phyloP scores from a whole-genome alignment of 2,329 filamentous ascomycete genomes.

The Periconia sp. region DNA sequence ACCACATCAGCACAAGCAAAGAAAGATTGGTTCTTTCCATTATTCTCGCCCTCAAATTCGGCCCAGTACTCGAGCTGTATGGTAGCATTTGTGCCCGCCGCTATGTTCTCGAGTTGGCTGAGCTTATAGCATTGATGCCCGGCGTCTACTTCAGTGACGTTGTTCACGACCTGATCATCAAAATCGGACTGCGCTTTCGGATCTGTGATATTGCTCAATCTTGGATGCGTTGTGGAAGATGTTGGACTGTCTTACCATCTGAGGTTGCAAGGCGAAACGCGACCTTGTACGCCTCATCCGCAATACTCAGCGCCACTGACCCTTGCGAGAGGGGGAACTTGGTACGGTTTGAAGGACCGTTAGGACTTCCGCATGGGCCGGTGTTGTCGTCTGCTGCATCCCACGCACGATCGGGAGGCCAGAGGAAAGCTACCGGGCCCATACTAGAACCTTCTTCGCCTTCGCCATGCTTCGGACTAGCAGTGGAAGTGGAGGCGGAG shows the following conservation, averaged over 20 bases:
- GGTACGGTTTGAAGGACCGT: slow-evolving; percentile 57
- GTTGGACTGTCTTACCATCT: slow-evolving; percentile 51
- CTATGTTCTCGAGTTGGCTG: slow-evolving; percentile 38
- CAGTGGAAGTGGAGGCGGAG: no score
- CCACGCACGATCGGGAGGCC: slow-evolving; percentile 65
- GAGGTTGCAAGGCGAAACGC: slow-evolving; percentile 61
- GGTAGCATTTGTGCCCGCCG: slow-evolving; percentile 52
- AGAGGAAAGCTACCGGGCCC: slow-evolving; percentile 67
- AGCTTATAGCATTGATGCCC: slow-evolving; percentile 55
- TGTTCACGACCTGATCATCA: slow-evolving; percentile 35
- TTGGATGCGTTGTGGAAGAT: no score
- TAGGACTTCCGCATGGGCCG: slow-evolving; percentile 62
- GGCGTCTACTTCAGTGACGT: slow-evolving; percentile 49
- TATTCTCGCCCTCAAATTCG: slow-evolving; percentile 49
- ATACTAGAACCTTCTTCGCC: slow-evolving; percentile 45
- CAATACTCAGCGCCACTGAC: slow-evolving; percentile 61
- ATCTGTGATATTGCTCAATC: neutral
- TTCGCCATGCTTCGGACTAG: slow-evolving; percentile 32
- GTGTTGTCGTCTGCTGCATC: slow-evolving; percentile 61
- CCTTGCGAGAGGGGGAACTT: slow-evolving; percentile 64
- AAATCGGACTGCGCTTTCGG: slow-evolving; percentile 51
- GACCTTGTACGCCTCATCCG: slow-evolving; percentile 63
- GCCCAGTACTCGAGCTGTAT: slow-evolving; percentile 54
- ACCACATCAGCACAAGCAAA: slow-evolving; percentile 57
- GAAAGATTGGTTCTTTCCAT: slow-evolving; percentile 48